Percentiles rank a stretch among this genome's conserved stretches.
phyloP scores from a whole-genome alignment of 352 stramenopile genomes.

The Globisporangium ultimum region DNA sequence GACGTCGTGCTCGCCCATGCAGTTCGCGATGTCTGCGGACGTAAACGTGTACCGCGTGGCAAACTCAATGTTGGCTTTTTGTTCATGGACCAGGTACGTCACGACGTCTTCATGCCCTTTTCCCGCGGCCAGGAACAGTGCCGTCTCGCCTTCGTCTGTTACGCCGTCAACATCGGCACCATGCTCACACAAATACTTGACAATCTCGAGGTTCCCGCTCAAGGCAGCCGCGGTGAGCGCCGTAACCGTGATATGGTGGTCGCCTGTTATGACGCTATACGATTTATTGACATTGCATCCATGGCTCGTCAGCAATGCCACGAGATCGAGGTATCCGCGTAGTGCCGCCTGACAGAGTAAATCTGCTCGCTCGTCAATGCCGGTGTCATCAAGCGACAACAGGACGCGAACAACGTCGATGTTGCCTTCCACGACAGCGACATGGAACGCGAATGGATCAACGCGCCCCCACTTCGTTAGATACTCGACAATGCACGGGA shows the following conservation, averaged over 20 bases:
- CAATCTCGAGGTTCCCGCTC: neutral
- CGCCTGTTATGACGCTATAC: neutral
- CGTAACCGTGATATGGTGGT: neutral
- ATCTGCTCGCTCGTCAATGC: neutral
- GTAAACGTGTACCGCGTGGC: neutral
- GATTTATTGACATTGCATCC: neutral
- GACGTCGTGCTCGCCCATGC: neutral
- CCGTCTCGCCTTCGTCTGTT: neutral
- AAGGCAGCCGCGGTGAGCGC: neutral
- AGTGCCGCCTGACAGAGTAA: neutral
- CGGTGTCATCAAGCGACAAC: neutral
- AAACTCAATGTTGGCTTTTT: neutral
- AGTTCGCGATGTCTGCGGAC: neutral
- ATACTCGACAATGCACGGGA: constrained; percentile 1
- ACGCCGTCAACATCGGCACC: constrained; percentile 1
- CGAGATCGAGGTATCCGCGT: neutral
- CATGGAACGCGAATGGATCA: neutral
- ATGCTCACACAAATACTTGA: neutral
- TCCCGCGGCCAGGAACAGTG: neutral
- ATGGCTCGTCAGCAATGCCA: neutral
- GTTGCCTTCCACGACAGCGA: neutral
- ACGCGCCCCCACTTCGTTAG: neutral
- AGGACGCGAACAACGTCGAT: constrained; percentile 1
- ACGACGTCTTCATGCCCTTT: neutral
- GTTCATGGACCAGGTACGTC: neutral